Base-by-base conservation (phyloP, 306 rosid species). In the Sphenostylis stenocarpa region DNA sequence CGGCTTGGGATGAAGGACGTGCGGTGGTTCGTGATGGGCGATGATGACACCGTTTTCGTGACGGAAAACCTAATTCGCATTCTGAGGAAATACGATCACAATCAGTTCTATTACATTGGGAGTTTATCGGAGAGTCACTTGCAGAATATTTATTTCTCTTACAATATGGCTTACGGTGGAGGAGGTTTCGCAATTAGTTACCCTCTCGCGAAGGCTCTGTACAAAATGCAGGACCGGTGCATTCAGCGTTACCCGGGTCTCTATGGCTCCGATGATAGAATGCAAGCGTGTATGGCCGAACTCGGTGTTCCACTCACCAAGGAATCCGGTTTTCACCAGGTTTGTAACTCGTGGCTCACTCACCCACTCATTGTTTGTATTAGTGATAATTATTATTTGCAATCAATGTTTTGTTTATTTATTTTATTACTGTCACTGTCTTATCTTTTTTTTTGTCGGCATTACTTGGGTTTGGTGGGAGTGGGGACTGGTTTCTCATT, bases 281-380 rank as follows among this genome's bases (percentile, higher is more conserved):
- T 96, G 86, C 99, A 96, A 20, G 99, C 99, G 6, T 96, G 99
- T 85, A 92, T 96, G 98, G 96, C 99, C 7, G 99, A 96, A 85
- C 98, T 96, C 86, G 99, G 99, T 34, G 98, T 96, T 58, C 99
- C 99, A 45, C 94, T 96, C 88, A 96, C 97, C 3, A 96, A 88
- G 80, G 93, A 96, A 84, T 85, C 79, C 80, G 99, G 99, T 36
- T 96, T 96, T 81, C 99, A 96, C 89, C 99, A 96, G 98, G 92
- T 95, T 1, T 1, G 15, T 20, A 8, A 60, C 48, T 11, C 34
- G 4, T 62, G 10, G 1, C 44, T 58, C 7, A 7, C 41, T 36
- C 14, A 39, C 15, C 5, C 44, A 39, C 15, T 41, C 47, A 3
- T 10, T 41, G 47, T 36, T 7, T 39, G 52, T 33, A 12, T 43